Evolutionary conservation across 139 green algal species (phyloP).

Genomic region (Mesostigma viride): DNA sequence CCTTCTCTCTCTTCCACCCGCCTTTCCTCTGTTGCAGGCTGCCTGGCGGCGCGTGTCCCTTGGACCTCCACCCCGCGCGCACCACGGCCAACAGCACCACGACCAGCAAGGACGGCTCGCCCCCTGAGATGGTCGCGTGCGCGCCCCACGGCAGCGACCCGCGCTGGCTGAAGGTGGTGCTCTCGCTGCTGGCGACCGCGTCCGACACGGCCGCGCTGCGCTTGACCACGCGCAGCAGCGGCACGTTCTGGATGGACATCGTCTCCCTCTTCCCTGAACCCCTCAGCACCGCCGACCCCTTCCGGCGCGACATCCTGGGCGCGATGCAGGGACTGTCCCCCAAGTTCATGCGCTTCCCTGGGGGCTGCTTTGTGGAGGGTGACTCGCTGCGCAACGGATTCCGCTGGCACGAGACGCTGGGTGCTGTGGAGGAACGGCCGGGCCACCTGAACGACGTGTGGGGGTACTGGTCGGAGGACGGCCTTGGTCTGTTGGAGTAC

Average conservation of each 20-base stretch:
- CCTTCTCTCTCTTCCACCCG: too few species aligned
- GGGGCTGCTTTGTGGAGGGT: conserved; percentile 57
- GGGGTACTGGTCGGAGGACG: conserved; percentile 60
- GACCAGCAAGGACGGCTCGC: too few species aligned
- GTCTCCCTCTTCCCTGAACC: not conserved
- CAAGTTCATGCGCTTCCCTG: conserved; percentile 49
- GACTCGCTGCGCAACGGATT: conserved; percentile 39
- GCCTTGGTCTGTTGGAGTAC: conserved; percentile 57
- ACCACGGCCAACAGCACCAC: too few species aligned
- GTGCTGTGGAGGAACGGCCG: conserved; percentile 32
- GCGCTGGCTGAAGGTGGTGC: too few species aligned
- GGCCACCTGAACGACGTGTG: conserved; percentile 53
- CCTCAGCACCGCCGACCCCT: not conserved
- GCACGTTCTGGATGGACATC: not conserved
- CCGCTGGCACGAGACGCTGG: conserved; percentile 42
- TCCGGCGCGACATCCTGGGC: not conserved
- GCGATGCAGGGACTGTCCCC: not conserved
- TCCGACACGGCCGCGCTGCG: too few species aligned
- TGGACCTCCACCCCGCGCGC: too few species aligned
- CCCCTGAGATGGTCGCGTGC: too few species aligned
- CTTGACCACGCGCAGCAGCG: too few species aligned
- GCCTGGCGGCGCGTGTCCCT: too few species aligned
- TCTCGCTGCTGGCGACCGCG: too few species aligned
- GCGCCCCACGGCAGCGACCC: too few species aligned
- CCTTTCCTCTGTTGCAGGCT: too few species aligned